Conservation (phyloP, 2,329 filamentous ascomycete genomes). For the Trichoderma brevicompactum region DNA sequence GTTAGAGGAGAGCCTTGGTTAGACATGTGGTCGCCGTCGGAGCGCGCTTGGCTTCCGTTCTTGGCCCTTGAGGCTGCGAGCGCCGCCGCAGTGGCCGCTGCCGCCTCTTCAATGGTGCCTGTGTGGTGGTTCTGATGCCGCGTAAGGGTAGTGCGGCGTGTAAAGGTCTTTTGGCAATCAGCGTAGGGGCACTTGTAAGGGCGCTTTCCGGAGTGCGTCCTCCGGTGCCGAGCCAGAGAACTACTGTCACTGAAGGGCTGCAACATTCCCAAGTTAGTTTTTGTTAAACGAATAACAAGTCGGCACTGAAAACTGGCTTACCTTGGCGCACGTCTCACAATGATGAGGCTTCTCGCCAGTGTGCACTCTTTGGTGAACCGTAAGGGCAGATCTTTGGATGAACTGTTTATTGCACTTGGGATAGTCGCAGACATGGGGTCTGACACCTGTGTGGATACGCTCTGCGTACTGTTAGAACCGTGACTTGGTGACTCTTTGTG, state of each 20-base stretch:
- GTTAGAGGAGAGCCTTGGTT: slow-evolving; percentile 74
- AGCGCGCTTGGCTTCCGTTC: slow-evolving; percentile 57
- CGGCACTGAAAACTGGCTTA: slow-evolving; percentile 48
- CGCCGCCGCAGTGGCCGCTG: slow-evolving; percentile 83
- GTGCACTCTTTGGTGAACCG: slow-evolving; percentile 92
- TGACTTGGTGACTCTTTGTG: no score
- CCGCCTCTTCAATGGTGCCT: slow-evolving; percentile 92
- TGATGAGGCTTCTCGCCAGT: slow-evolving; percentile 98
- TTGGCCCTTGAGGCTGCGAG: slow-evolving; percentile 62
- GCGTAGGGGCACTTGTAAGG: slow-evolving; percentile 98
- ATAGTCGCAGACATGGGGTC: slow-evolving; percentile 91
- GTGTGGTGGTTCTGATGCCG: slow-evolving; percentile 96
- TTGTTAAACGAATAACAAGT: not conserved
- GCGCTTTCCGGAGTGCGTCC: slow-evolving; percentile 93
- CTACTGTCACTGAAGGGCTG: slow-evolving; percentile 93
- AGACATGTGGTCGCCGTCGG: slow-evolving; percentile 72
- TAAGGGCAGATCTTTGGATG: slow-evolving; percentile 93
- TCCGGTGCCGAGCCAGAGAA: slow-evolving; percentile 87
- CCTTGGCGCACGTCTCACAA: slow-evolving; percentile 96
- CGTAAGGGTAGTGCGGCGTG: slow-evolving; percentile 89
- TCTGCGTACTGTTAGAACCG: slow-evolving; percentile 61
- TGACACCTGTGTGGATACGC: slow-evolving; percentile 89
- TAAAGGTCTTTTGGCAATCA: slow-evolving; percentile 98
- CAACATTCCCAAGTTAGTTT: not conserved
- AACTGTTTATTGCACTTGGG: slow-evolving; percentile 92